A percentile compares a stretch with the other conserved stretches of the same genome.
phyloP scores from a whole-genome alignment of 345 rosid species.

The Anastatica hierochuntica region DNA sequence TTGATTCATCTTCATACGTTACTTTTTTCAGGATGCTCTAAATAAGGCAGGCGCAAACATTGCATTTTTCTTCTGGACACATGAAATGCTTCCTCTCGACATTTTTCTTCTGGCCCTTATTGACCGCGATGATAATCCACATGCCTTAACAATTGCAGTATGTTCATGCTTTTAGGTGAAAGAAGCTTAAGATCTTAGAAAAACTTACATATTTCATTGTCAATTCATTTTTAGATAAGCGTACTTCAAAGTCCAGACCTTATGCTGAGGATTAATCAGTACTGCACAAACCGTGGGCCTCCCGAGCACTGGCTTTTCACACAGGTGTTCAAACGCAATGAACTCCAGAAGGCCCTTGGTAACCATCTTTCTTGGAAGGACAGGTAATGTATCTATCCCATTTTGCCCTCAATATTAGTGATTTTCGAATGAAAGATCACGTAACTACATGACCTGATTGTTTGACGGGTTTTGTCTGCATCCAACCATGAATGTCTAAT shows the following conservation, averaged over 20 bases:
- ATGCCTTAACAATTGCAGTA: slow-evolving; percentile 90
- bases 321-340: slow-evolving; percentile 72
- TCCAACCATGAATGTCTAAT: slow-evolving; percentile 1
- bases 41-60: slow-evolving; percentile 66
- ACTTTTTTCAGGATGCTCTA: slow-evolving; percentile 47
- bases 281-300: slow-evolving; percentile 54
- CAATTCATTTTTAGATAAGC: neutral
- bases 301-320: slow-evolving; percentile 86
- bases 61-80: slow-evolving; percentile 75
- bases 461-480: neutral
- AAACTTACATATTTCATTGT: neutral
- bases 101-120: slow-evolving; percentile 83
- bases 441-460: slow-evolving; percentile 4
- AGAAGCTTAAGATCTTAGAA: neutral
- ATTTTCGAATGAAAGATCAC: neutral
- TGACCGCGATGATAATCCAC: slow-evolving; percentile 94
- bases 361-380: slow-evolving; percentile 99
- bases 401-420: neutral
- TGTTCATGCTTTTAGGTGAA: slow-evolving; percentile 6
- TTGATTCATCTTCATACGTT: slow-evolving; percentile 11
- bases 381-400: slow-evolving; percentile 39
- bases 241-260: slow-evolving; percentile 77
- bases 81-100: slow-evolving; percentile 91
- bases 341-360: slow-evolving; percentile 86
- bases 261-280: slow-evolving; percentile 51